Base-by-base conservation (phyloP, 2,329 filamentous ascomycete species). In the Aspergillus piperis region DNA sequence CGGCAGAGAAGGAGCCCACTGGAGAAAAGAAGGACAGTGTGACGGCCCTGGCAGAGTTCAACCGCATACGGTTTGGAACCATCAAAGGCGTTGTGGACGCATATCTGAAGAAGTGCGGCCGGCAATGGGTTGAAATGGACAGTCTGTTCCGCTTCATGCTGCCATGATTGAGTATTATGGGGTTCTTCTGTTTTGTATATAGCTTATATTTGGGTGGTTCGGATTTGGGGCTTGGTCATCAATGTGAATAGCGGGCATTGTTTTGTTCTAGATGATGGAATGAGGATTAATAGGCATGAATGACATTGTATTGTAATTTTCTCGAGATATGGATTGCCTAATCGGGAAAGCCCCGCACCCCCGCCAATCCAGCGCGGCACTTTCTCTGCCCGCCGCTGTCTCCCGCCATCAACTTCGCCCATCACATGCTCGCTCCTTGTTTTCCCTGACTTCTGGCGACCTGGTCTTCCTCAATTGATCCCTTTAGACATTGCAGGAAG, bases 71-170 rank as follows among this genome's bases (percentile, higher is more conserved):
- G 62, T 98, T 98, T 73, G 85, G 78, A 10, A 91, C 90, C 0
- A 80, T 94, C 66, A 90, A 88, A 80, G 83, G 83, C 6, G 87
- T 92, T 13, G 91, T 96, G 5, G 91, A 94, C 65, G 86, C 81
- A 71, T 96, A 96, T 78, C 78, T 96, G 68, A 91, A 92, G 71
- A 95, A 94, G 80, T 96, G 92, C 76, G 93, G 93, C 25, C 82
- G 91, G 68, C 90, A 92, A 76, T 96, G 92, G 91, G 93, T 97
- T 55, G 90, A 91, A 67, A 97, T 96, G 93, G 92, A 95, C 76
- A 88, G 83, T 66, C 78, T 97, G 64, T 97, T 96, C 82, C 84
- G 85, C 50, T 77, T 77, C 64, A 77, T 75, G 64, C 83, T 85
- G 78, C 82, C 81, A 61, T 55, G 15, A 62, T 25, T 15, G 32